Base-by-base conservation (phyloP, 495 filamentous ascomycete species). In the Trichoderma parareesei region DNA sequence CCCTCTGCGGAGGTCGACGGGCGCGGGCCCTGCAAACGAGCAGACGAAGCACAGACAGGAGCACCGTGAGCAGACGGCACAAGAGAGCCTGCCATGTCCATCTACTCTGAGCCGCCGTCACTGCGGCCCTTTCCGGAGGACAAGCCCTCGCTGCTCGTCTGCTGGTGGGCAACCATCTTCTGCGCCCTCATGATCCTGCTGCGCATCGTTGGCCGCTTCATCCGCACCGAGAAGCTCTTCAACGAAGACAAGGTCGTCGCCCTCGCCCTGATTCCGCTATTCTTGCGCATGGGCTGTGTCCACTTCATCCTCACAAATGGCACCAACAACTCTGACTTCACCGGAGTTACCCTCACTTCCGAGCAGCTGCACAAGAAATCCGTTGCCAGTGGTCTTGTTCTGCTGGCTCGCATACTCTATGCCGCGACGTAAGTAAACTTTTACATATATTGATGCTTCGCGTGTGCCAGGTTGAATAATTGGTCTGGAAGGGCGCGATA, bases 131-230 rank as follows among this genome's bases (percentile, higher is more conserved):
- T 77, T 71, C 67, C 77, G 71, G 71, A 87, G 38, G 82, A 90
- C 75, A 88, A 91, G 66, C 86, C 91, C 33, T 92, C 90, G 0
- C 81, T 98, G 48, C 80, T 97, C 63, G 91, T 94, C 70, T 93
- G 89, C 71, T 97, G 92, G 90, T 97, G 94, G 94, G 91, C 90
- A 65, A 95, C 92, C 8, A 78, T 78, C 7, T 94, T 95, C 71
- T 90, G 91, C 41, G 76, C 92, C 60, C 82, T 84, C 44, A 89
- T 97, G 66, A 96, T 98, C 66, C 65, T 91, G 18, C 79, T 91
- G 40, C 84, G 94, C 0, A 73, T 97, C 10, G 75, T 71, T 64
- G 93, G 94, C 33, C 87, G 94, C 46, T 93, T 91, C 71, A 78
- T 92, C 8, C 82, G 94, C 37, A 90, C 88, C 38, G 87, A 96